Evolutionary conservation across 2,329 filamentous ascomycete species (phyloP), one percentile per base, ranked within the genome.

Genomic region (Curvularia verruculosa): DNA sequence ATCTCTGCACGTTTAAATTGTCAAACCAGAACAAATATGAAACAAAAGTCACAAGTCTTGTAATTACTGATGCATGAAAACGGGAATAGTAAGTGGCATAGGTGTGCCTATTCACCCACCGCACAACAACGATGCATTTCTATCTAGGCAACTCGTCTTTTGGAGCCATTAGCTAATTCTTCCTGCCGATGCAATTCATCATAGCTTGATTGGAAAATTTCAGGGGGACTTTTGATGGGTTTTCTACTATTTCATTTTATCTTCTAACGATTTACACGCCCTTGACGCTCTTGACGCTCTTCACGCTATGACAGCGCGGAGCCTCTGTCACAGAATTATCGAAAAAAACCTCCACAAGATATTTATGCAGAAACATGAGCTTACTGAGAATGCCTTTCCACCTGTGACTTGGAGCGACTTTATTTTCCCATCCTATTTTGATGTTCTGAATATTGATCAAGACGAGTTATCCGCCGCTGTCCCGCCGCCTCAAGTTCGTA

Each of bases 231-330:
- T n/a, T n/a, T n/a, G n/a, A n/a, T n/a, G n/a, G n/a, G 12, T 10
- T 19, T 36, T 23, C 3, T 39, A 28, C 28, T 21, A 24, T 9
- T 31, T 41, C 10, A 13, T 28, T 18, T 34, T n/a, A 3, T 26
- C 5, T 21, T 44, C 13, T 18, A 45, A 36, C 18, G 26, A 3
- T 18, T 19, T 64, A 62, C 45, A 68, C 65, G 65, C 65, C 29
- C 40, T 54, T 59, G 52, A 68, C 65, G 65, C 65, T 51, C 7
- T 52, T 67, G 10, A 68, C 65, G 65, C 65, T 51, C 9, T 52
- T 67, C 9, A 67, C 65, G 65, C 65, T 43, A 29, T 39, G 43
- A 43, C 56, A 55, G 51, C 55, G 37, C 44, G 47, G 47, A 52
- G 47, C 56, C n/a, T 34, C 46, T 46, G 54, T 52, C 49, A 29